Evolutionary conservation across 768 basidiomycete species (phyloP), one percentile per base, ranked within the genome.

Genomic region (Mycena venus): DNA sequence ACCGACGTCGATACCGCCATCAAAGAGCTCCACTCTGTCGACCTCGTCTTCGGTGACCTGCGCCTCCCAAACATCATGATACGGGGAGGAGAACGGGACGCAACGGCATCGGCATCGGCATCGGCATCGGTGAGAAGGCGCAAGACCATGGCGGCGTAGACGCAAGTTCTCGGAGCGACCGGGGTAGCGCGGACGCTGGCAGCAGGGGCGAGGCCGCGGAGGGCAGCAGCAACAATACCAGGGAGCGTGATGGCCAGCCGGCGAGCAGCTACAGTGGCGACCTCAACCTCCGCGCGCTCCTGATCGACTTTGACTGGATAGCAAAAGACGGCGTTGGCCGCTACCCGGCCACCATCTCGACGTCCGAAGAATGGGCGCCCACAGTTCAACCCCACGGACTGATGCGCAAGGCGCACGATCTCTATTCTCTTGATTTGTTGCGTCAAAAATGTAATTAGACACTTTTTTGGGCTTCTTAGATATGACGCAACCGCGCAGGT

Each of bases 311-410:
- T 15, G 68, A 69, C 14, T 66, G 65, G 65, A 12, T 34, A 5
- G 49, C 53, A 47, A 21, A 61, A 29, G 68, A 49, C 17, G 68
- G 60, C 15, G 47, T 51, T 55, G 68, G 68, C 17, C 58, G 68
- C 44, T 70, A 70, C 60, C 68, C 68, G 23, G 59, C 68, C 19
- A 61, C 59, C 25, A 61, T 70, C 47, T 70, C 68, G 32, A 40
- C 11, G 2, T 53, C 49, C 3, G 36, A n/a, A 4, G 59, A 38
- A 3, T 70, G 44, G 47, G n/a, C 44, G 25, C 68, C 68, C 4
- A 40, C 11, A 17, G 68, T 70, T 38, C 15, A 12, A 1, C 49
- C 59, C 15, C 31, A 61, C 25, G 68, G 59, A 21, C 15, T 70
- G 6, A 67, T 67, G 65, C 34, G 19, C 49, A 55, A 55, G 51